Evolutionary conservation across 192 early-diverging fungal genomes (phyloP).

Genomic region (Coemansia sp.): DNA sequence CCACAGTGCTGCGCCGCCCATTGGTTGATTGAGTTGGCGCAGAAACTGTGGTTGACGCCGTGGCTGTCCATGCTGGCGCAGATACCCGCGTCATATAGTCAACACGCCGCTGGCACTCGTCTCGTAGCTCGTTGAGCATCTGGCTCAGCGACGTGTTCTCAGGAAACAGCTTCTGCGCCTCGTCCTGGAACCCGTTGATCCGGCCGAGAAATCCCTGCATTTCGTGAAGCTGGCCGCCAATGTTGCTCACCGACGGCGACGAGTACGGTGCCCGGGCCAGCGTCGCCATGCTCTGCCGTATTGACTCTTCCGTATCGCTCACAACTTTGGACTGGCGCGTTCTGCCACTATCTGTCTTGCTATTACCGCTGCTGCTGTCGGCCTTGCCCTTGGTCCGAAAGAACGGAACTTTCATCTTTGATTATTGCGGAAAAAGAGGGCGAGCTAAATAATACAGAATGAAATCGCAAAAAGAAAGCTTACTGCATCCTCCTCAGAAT

Average conservation of each 20-base stretch:
- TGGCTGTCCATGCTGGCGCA: conserved; percentile 35
- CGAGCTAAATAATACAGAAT: conserved; percentile 14
- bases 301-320: conserved; percentile 3
- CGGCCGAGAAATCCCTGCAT: conserved; percentile 29
- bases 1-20: conserved; percentile 1
- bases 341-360: conserved; percentile 2
- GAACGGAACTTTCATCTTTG: conserved; percentile 44
- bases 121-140: conserved; percentile 47
- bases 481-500: conserved; percentile 2
- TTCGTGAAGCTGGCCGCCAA: conserved; percentile 28
- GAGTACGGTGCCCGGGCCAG: conserved; percentile 7
- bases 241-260: conserved; percentile 4
- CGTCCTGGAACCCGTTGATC: conserved; percentile 39
- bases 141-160: conserved; percentile 44
- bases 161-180: conserved; percentile 43
- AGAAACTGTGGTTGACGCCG: conserved; percentile 24
- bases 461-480: background rate
- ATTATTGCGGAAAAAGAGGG: background rate
- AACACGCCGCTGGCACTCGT: conserved; percentile 46
- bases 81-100: conserved; percentile 50
- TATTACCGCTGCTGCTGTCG: background rate
- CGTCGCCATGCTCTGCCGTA: background rate
- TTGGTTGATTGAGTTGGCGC: conserved; percentile 7
- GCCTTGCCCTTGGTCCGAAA: conserved; percentile 31
- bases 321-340: background rate